Percentiles rank a stretch among this genome's conserved stretches.
phyloP scores from a whole-genome alignment of 1,284 basidiomycete species.

The Heterobasidion annosum region DNA sequence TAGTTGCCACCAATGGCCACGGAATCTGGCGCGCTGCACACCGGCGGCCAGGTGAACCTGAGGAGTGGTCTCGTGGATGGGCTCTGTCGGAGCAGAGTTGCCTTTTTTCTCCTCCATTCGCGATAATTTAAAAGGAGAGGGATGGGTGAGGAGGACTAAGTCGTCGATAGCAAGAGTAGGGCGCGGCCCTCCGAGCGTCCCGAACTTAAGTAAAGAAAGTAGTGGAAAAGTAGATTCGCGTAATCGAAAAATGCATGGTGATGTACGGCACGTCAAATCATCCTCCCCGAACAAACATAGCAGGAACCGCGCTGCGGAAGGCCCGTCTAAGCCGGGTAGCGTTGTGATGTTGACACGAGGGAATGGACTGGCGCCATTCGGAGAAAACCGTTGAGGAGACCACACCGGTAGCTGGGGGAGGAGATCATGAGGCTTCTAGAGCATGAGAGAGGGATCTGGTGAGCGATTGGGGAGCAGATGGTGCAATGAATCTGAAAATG shows the following conservation, averaged over 20 bases:
- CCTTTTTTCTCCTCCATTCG: not conserved
- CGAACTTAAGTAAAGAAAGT: too few species aligned
- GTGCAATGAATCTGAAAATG: not conserved
- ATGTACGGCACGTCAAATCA: not conserved
- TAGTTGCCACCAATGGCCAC: conserved; percentile 41
- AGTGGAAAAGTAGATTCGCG: too few species aligned
- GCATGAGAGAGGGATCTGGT: not conserved
- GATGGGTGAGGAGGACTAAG: too few species aligned
- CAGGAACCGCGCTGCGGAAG: too few species aligned
- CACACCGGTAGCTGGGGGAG: not conserved
- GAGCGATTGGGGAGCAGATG: not conserved
- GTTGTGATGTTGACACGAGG: too few species aligned
- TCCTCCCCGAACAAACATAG: not conserved
- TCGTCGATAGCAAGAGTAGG: too few species aligned
- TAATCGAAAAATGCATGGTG: too few species aligned
- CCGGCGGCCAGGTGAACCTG: conserved; percentile 38
- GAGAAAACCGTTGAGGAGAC: too few species aligned
- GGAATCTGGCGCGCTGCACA: conserved; percentile 30
- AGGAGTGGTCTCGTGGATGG: not conserved
- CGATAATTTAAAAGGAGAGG: not conserved
- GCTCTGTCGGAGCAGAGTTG: not conserved
- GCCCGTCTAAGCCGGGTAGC: too few species aligned
- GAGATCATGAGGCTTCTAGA: not conserved
- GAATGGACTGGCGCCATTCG: too few species aligned
- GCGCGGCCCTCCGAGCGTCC: too few species aligned